Conservation (phyloP, 306 rosid genomes). For the Vigna unguiculata region DNA sequence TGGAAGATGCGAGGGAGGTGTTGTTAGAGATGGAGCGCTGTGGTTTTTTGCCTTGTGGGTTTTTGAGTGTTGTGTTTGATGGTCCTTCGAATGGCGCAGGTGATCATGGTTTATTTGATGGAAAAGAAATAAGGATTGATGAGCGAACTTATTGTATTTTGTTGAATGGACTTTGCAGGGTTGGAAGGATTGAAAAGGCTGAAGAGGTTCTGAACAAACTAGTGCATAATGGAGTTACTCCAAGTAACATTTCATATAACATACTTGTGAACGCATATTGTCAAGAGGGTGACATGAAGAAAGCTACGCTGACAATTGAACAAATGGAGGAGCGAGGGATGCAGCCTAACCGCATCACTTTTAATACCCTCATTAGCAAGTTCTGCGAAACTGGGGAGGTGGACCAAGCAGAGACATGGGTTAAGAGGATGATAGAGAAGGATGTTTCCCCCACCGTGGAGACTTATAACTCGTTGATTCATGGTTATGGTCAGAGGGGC, state of each 20-base stretch:
- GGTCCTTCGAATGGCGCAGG: conserved; percentile 49
- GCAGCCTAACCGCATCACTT: conserved; percentile 65
- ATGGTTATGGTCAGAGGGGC: conserved; percentile 64
- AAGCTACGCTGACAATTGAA: conserved; percentile 52
- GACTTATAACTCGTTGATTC: conserved; percentile 66
- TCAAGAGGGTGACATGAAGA: conserved; percentile 57
- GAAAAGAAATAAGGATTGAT: conserved; percentile 50
- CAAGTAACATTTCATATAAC: conserved; percentile 63
- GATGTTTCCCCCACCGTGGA: conserved; percentile 64
- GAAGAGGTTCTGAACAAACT: conserved; percentile 65
- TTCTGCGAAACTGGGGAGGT: conserved; percentile 63
- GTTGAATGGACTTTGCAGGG: conserved; percentile 73
- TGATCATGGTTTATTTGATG: conserved; percentile 47
- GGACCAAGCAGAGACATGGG: conserved; percentile 76
- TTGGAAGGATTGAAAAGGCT: conserved; percentile 66
- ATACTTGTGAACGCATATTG: conserved; percentile 73
- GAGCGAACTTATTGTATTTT: conserved; percentile 58
- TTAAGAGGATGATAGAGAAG: conserved; percentile 68
- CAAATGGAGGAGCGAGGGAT: conserved; percentile 67
- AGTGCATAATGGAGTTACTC: conserved; percentile 55
- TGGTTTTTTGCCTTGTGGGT: conserved; percentile 62
- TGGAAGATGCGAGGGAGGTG: conserved; percentile 60
- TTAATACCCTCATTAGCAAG: conserved; percentile 66
- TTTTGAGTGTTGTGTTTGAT: conserved; percentile 60
- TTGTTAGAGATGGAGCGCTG: conserved; percentile 68